A percentile compares a stretch with the other conserved stretches of the same genome.
Conservation (phyloP, 2,329 filamentous ascomycete genomes). For the Fusarium pseudograminearum region DNA sequence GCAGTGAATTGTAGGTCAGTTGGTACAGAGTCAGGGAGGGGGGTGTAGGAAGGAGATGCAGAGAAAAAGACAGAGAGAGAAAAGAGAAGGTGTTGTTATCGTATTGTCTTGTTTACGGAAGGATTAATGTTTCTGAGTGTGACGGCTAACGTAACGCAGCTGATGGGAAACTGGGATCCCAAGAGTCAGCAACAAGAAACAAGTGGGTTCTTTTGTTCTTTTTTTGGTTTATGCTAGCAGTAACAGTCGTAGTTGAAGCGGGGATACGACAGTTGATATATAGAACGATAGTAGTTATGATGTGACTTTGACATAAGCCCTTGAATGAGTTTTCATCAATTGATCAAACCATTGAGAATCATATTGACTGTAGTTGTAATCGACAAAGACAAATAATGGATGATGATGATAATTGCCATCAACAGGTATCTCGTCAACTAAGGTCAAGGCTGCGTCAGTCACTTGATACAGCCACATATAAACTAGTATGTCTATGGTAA, state of each 20-base stretch:
- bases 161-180: conserved; percentile 16
- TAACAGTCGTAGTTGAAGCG: conserved; percentile 27
- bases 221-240: neutral
- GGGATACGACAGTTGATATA: conserved; percentile 16
- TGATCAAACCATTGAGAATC: neutral
- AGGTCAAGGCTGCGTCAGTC: conserved; percentile 47
- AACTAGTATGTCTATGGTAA: conserved; percentile 38
- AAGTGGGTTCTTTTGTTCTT: conserved; percentile 28
- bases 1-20: conserved; percentile 5
- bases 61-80: conserved; percentile 1
- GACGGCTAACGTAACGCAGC: conserved; percentile 10
- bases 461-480: conserved; percentile 43
- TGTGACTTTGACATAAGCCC: conserved; percentile 13
- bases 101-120: conserved; percentile 19
- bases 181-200: conserved; percentile 15
- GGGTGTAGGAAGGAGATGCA: neutral
- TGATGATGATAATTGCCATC: conserved; percentile 25
- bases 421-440: conserved; percentile 13
- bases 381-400: neutral
- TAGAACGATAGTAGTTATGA: conserved; percentile 17
- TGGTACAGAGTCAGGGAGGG: neutral
- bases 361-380: neutral
- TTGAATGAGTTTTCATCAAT: conserved; percentile 17
- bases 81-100: conserved; percentile 25
- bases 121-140: conserved; percentile 27